Percentiles rank a stretch among this genome's conserved stretches.
These are phyloP conservation scores for Lagenidium giganteum DNA, from an alignment of 352 stramenopile species.

Conservation along the genomic window DNA sequence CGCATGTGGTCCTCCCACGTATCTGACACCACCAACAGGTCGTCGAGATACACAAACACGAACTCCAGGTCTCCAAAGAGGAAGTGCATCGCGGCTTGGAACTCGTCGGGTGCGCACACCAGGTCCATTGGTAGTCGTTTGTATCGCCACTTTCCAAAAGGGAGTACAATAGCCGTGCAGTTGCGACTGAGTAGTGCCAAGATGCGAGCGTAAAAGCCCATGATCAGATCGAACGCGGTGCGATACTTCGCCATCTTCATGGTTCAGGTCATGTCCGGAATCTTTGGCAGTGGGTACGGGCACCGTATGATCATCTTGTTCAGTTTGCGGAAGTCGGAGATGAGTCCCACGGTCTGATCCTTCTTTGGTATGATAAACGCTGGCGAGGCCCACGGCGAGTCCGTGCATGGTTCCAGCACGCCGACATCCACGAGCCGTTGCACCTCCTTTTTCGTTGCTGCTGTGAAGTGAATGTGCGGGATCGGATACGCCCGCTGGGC, in stretches of 20 bases:
- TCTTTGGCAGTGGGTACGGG: slow-evolving; percentile 24
- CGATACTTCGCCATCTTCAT: slow-evolving; percentile 11
- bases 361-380: slow-evolving; percentile 29
- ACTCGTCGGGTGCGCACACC: slow-evolving; percentile 8
- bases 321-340: slow-evolving; percentile 25
- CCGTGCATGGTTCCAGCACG: not conserved
- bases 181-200: slow-evolving; percentile 12
- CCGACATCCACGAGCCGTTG: not conserved
- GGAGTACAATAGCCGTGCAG: slow-evolving; percentile 18
- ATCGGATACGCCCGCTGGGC: too few relatives aligned
- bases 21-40: slow-evolving; percentile 1
- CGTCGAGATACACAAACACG: slow-evolving; percentile 8
- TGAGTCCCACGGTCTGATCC: slow-evolving; percentile 19
- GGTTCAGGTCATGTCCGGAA: slow-evolving; percentile 27
- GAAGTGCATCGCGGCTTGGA: not conserved
- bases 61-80: slow-evolving; percentile 1
- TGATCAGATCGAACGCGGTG: slow-evolving; percentile 19
- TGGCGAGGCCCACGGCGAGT: slow-evolving; percentile 5
- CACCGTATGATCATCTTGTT: too few relatives aligned
- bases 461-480: too few relatives aligned
- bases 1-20: slow-evolving; percentile 2
- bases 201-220: slow-evolving; percentile 30
- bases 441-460: not conserved
- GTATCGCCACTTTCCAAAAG: slow-evolving; percentile 24
- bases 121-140: slow-evolving; percentile 18